Conservation (phyloP, 805 yeast species). For the Hanseniaspora mollemarum region DNA sequence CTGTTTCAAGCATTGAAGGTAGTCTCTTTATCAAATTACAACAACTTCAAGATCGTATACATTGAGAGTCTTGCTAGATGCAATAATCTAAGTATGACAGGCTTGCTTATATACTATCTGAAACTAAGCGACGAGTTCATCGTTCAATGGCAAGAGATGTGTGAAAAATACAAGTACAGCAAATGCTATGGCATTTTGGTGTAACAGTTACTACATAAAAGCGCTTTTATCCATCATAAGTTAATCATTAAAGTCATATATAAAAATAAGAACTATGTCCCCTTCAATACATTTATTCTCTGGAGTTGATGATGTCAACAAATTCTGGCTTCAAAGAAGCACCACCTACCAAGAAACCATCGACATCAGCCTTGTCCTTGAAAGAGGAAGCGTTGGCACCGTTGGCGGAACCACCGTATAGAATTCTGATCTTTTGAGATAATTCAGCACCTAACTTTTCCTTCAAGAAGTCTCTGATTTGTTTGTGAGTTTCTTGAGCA, state of each 20-base stretch:
- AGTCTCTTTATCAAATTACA: constrained; percentile 38
- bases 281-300: constrained; percentile 40
- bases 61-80: constrained; percentile 84
- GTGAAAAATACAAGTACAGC: constrained; percentile 41
- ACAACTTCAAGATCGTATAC: constrained; percentile 44
- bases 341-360: constrained; percentile 99
- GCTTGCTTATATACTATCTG: constrained; percentile 52
- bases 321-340: constrained; percentile 98
- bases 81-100: constrained; percentile 60
- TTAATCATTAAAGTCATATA: constrained; percentile 1
- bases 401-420: constrained; percentile 97
- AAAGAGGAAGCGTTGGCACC: constrained; percentile 84
- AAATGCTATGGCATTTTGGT: constrained; percentile 74
- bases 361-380: constrained; percentile 86
- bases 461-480: constrained; percentile 73
- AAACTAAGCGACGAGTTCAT: constrained; percentile 57
- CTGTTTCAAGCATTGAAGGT: constrained; percentile 42
- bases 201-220: constrained; percentile 25
- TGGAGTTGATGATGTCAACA: constrained; percentile 84
- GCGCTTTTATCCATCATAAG: too few species aligned
- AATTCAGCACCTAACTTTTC: constrained; percentile 64
- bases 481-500: constrained; percentile 89
- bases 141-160: constrained; percentile 78
- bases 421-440: constrained; percentile 73
- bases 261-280: not conserved